phyloP scores from a whole-genome alignment of 176 grass and related monocot species.

The Carex kokanica region DNA sequence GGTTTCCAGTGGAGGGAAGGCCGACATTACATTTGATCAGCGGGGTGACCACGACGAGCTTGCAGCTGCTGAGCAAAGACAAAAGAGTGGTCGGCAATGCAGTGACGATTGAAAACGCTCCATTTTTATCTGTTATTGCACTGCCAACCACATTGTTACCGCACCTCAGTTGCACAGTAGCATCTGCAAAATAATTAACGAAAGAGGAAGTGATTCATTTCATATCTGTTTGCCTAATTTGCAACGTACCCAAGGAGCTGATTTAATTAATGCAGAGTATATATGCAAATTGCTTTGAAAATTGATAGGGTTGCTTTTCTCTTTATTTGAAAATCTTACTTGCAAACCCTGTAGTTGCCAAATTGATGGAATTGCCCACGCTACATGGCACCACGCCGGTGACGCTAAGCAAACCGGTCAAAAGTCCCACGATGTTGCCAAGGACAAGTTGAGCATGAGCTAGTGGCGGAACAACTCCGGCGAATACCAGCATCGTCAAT shows the following conservation, averaged over 20 bases:
- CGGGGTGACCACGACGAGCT: conserved; percentile 34
- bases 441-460: conserved; percentile 29
- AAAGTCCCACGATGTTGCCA: background rate
- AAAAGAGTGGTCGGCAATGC: background rate
- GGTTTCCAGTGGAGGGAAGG: conserved; percentile 36
- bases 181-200: conserved; percentile 34
- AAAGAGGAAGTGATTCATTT: background rate
- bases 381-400: conserved; percentile 51
- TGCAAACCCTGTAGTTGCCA: conserved; percentile 31
- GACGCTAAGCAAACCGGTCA: background rate
- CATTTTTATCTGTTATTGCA: conserved; percentile 36
- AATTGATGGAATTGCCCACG: conserved; percentile 31
- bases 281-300: background rate
- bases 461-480: background rate
- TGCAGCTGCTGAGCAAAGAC: conserved; percentile 29
- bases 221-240: background rate
- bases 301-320: too few relatives aligned
- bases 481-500: background rate
- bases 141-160: conserved; percentile 7
- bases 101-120: conserved; percentile 28
- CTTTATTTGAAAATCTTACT: conserved; percentile 30
- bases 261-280: background rate
- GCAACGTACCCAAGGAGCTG: background rate
- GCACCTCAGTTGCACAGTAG: conserved; percentile 36
- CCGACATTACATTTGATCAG: conserved; percentile 37